A percentile compares a stretch with the other conserved stretches of the same genome.
Conservation (phyloP, 2,329 filamentous ascomycete genomes). For the Cryoendolithus antarcticus region DNA sequence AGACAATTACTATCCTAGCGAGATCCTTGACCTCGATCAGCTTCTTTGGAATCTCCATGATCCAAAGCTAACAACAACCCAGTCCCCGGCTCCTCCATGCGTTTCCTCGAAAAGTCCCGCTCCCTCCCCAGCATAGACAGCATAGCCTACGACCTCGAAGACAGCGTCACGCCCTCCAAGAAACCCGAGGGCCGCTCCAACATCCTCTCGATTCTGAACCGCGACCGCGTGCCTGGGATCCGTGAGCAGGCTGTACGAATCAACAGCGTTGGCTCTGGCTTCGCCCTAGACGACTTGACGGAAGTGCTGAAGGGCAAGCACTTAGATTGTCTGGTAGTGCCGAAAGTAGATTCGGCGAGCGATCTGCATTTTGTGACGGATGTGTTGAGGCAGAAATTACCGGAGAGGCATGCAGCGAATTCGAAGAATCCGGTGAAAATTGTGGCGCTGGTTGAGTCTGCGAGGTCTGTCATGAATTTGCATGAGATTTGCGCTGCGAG, state of each 20-base stretch:
- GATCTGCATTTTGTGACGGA: constrained; percentile 61
- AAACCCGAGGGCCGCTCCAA: constrained; percentile 60
- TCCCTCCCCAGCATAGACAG: constrained; percentile 56
- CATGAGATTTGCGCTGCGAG: constrained; percentile 58
- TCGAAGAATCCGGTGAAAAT: constrained; percentile 44
- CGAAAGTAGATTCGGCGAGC: constrained; percentile 72
- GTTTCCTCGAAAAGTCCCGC: constrained; percentile 82
- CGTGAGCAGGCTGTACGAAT: constrained; percentile 77
- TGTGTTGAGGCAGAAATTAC: constrained; percentile 44
- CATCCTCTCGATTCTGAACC: constrained; percentile 52
- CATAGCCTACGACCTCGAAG: constrained; percentile 87
- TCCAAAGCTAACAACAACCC: no score
- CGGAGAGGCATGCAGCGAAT: constrained; percentile 38
- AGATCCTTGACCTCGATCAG: no score
- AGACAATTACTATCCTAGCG: no score
- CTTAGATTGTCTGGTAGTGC: constrained; percentile 74
- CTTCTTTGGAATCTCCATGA: no score
- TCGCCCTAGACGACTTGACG: constrained; percentile 64
- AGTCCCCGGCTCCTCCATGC: constrained; percentile 83
- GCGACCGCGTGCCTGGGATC: constrained; percentile 46
- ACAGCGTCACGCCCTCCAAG: constrained; percentile 66
- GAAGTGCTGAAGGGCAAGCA: constrained; percentile 50
- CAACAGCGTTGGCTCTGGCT: constrained; percentile 67
- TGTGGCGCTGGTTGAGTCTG: constrained; percentile 69
- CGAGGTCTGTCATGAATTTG: constrained; percentile 64